These are phyloP conservation scores for Cyberlindnera xylosilytica DNA, from an alignment of 805 yeast species.

Conservation along the genomic window DNA sequence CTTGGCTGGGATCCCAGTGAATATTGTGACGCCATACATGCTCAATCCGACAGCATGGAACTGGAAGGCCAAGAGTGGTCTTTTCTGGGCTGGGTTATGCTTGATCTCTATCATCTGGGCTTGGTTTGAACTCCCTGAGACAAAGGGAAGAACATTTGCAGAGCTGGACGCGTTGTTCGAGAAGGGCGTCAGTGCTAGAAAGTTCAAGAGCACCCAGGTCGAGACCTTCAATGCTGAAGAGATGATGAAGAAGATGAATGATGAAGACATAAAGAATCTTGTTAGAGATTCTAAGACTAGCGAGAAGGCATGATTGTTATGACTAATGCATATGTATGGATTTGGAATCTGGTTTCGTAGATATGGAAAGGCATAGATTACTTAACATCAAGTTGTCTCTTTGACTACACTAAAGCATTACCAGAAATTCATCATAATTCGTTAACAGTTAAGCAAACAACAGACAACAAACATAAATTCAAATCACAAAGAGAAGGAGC, in stretches of 20 bases:
- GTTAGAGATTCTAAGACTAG: too few species aligned
- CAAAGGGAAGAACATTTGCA: constrained; percentile 50
- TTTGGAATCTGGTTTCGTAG: too few species aligned
- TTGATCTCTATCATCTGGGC: constrained; percentile 35
- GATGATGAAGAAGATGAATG: constrained; percentile 19
- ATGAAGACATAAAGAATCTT: constrained; percentile 17
- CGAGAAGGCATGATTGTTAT: too few species aligned
- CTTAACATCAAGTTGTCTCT: too few species aligned
- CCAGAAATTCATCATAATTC: too few species aligned
- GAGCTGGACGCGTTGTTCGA: constrained; percentile 53
- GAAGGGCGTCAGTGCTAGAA: constrained; percentile 29
- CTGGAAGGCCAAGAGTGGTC: constrained; percentile 42
- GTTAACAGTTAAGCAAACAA: too few species aligned
- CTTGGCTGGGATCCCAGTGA: constrained; percentile 32
- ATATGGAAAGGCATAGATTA: too few species aligned
- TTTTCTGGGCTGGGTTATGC: constrained; percentile 41
- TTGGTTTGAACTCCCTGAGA: constrained; percentile 55
- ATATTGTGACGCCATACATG: constrained; percentile 43
- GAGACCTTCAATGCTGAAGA: constrained; percentile 22
- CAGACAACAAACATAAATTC: too few species aligned
- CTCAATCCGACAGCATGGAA: constrained; percentile 43
- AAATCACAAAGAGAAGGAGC: too few species aligned
- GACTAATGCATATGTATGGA: too few species aligned
- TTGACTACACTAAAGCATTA: too few species aligned
- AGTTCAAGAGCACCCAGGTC: constrained; percentile 27